Base-by-base conservation (phyloP, 805 yeast species). In the Metschnikowia continentalis region DNA sequence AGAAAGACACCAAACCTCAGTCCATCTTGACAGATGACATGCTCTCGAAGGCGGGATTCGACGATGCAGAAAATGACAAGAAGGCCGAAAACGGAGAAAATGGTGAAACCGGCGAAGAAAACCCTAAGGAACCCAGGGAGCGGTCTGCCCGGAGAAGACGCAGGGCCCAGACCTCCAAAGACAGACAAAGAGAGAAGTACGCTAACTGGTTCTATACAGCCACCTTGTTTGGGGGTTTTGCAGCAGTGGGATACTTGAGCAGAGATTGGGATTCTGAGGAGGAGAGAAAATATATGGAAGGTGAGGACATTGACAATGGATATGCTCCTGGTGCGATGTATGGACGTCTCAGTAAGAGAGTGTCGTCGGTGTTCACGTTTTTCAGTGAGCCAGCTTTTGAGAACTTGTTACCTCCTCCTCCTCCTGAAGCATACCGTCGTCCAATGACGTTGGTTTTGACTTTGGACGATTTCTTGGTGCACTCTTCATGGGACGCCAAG, bases 351-450 rank as follows among this genome's bases (percentile, higher is more conserved):
- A 76, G 68, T 55, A 82, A 83, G 51, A 82, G 99, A 72, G 77
- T 86, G 53, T 76, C 82, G 51, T 84, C 89, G 39, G 77, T 89
- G 53, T 85, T 90, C 66, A 83, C 85, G 43, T 86, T 86, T 56
- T 92, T 92, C 75, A 83, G 87, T 55, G 98, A 92, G 59, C 99
- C 99, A 11, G 95, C 89, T 15, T 90, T 87, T 67, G 95, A 90
- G 54, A 90, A 90, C 67, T 80, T 94, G 63, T 80, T 95, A 60
- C 99, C 99, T 47, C 96, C 95, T 45, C 91, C 96, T 32, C 88
- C 95, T 33, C 85, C 85, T 7, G 92, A 88, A 61, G 95, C 92
- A 49, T 90, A 90, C 70, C 86, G 90, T 66, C 86, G 96, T 64
- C 97, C 98, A 33, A 71, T 88, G 65, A 94, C 99, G 3, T 76